Percentiles rank a stretch among this genome's conserved stretches.
phyloP scores from a whole-genome alignment of 352 stramenopile genomes.

The Globisporangium polare region DNA sequence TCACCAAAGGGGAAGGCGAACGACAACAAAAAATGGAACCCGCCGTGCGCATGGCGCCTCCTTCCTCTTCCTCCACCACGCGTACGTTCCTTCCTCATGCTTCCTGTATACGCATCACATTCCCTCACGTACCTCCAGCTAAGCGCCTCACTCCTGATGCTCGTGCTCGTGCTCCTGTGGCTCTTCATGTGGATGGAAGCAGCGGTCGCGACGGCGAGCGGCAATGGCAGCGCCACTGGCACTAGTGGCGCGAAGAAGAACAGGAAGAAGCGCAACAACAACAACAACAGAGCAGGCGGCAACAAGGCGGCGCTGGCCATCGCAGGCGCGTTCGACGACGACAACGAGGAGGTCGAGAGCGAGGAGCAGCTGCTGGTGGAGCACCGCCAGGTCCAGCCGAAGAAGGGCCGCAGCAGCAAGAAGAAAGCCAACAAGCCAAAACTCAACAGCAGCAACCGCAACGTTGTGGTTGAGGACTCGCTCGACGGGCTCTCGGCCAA shows the following conservation, averaged over 20 bases:
- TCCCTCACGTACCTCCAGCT: background rate
- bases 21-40: background rate
- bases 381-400: background rate
- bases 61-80: background rate
- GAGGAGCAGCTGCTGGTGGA: constrained; percentile 11
- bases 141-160: background rate
- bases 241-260: constrained; percentile 7
- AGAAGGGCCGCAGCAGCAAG: constrained; percentile 5
- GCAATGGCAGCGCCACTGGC: background rate
- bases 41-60: background rate
- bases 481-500: constrained; percentile 19
- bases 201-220: background rate
- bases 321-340: background rate
- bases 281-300: background rate
- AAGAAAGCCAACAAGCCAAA: constrained; percentile 1
- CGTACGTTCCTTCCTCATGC: background rate
- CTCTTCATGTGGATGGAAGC: background rate
- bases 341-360: constrained; percentile 11
- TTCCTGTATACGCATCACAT: background rate
- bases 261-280: constrained; percentile 10
- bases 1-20: background rate
- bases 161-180: constrained; percentile 16
- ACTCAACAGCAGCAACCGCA: background rate
- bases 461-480: constrained; percentile 3
- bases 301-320: background rate